Base-by-base conservation (phyloP, 1,139 yeast genomes). In the Hemisphaericaspora xylanilytica region DNA sequence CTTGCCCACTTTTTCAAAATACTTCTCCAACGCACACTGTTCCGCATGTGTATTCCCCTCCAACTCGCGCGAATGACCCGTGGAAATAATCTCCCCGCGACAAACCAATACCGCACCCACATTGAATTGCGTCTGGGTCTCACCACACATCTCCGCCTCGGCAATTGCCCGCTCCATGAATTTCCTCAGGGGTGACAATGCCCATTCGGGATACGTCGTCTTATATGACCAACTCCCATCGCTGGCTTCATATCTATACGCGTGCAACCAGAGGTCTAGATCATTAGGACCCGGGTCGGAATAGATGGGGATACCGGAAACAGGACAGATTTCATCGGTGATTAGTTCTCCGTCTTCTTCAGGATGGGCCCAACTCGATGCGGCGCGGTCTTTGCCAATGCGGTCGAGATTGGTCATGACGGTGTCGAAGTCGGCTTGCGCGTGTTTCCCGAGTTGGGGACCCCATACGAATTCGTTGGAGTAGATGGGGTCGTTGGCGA, bases 11-110 rank as follows among this genome's bases (percentile, higher is more conserved):
- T 56, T 44, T 3, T 52, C 43, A 41, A 71, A 80, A 50, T 82
- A 85, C 58, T 94, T 94, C 33, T 82, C 85, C 42, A 94, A 60
- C 0, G 97, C 97, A 66, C 95, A 85, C 56, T 94, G 97, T 55
- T 94, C 99, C 2, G 98, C 98, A 59, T 94, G 99, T 0, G 99
- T 94, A 57, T 94, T 94, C 0, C 98, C 98, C 13, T 85, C 87
- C 3, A 92, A 65, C 57, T 94, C 98, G 43, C 98, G 71, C 0
- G 97, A 87, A 53, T 78, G 86, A 0, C 99, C 99, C 0, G 88
- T 81, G 8, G 85, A 72, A 13, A 94, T 56, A 0, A 92, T 67
- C 38, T 75, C 58, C 8, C 85, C 86, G 37, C 80, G 76, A 42
- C 75, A 65, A 0, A 84, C 95, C 11, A 94, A 63, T 0, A 89